Percentiles rank a stretch among this genome's conserved stretches.
Conservation (phyloP, 2,329 filamentous ascomycete genomes). For the Fusarium oligoseptatum region DNA sequence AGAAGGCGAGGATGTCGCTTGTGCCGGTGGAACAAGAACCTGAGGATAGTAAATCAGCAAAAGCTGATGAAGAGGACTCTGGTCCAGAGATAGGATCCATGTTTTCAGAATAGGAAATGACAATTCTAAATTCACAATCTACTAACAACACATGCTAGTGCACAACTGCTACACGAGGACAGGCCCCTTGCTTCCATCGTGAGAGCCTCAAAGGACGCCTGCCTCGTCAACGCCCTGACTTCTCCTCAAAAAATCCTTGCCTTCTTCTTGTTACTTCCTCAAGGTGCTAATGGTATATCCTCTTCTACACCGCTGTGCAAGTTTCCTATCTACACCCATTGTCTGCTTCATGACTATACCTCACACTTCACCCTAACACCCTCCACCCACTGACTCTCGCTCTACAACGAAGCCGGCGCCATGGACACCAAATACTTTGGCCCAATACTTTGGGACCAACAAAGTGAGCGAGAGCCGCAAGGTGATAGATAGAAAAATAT, state of each 20-base stretch:
- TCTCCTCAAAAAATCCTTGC: too few species aligned
- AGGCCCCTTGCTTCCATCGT: too few species aligned
- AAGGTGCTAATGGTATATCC: too few species aligned
- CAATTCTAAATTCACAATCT: not conserved
- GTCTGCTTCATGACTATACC: not conserved
- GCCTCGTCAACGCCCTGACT: too few species aligned
- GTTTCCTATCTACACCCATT: not conserved
- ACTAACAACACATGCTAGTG: not conserved
- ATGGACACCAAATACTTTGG: not conserved
- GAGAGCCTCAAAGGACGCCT: too few species aligned
- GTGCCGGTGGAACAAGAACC: constrained; percentile 47
- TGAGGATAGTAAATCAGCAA: constrained; percentile 9
- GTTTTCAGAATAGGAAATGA: constrained; percentile 41
- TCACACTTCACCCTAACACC: not conserved
- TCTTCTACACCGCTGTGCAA: too few species aligned
- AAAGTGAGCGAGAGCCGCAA: not conserved
- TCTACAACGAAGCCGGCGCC: not conserved
- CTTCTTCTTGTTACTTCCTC: too few species aligned
- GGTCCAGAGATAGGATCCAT: constrained; percentile 47
- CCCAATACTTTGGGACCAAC: not conserved
- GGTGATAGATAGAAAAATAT: too few species aligned
- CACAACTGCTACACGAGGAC: too few species aligned
- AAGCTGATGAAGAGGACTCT: constrained; percentile 35
- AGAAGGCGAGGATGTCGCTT: constrained; percentile 55
- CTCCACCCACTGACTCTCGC: not conserved